Base-by-base conservation (phyloP, 805 yeast genomes). In the Candida alai region DNA sequence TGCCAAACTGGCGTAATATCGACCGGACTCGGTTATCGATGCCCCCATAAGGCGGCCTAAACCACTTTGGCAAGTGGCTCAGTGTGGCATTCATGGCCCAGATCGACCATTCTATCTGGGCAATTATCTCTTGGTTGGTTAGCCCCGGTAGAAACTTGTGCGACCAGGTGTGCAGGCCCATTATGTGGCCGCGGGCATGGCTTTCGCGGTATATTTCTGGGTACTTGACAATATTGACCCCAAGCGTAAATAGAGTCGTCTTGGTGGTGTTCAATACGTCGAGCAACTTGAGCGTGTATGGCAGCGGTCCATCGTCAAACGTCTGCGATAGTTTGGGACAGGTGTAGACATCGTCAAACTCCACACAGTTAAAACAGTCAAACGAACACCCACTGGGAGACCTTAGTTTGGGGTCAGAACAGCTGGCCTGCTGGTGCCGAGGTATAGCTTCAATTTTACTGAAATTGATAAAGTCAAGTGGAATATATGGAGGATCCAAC, bases 31-130 rank as follows among this genome's bases (percentile, higher is more conserved):
- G 65, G 54, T 88, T 81, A 60, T 90, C 98, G 21, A 86, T 70
- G 0, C 95, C 97, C 1, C 97, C 98, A 53, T 86, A 90, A 1
- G 98, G 98, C 0, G 98, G 98, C 45, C 98, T 73, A 56, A 84
- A 90, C 84, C 90, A 90, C 50, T 81, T 82, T 5, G 98, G 98
- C 7, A 84, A 54, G 49, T 88, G 89, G 18, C 79, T 68, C 0
- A 86, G 84, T 0, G 97, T 88, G 1, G 96, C 96, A 62, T 90
- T 89, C 88, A 89, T 85, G 4, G 97, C 96, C 97, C 97, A 90
- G 20, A 87, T 78, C 2, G 94, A 80, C 98, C 98, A 90, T 57
- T 89, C 81, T 24, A 90, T 61, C 54, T 90, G 95, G 0, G 97
- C 95, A 36, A 84, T 78, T 13, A 90, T 77, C 41, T 85, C 75